Conservation (phyloP, 2,329 filamentous ascomycete species). For the Fulvia fulva region DNA sequence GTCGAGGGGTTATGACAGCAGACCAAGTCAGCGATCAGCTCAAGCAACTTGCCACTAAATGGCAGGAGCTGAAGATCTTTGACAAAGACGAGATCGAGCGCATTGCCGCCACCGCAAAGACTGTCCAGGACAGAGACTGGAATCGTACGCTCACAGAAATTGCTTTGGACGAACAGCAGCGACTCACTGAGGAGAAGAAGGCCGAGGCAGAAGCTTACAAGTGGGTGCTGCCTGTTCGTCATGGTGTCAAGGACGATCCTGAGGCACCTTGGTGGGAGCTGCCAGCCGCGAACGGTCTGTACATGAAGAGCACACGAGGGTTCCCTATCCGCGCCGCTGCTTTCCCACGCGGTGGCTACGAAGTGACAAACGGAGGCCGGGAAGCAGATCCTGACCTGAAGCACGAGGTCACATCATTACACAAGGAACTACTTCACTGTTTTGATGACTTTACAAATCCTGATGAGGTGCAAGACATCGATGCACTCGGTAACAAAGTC, state of each 20-base stretch:
- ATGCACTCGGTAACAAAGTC: conserved; percentile 31
- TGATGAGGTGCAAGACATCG: conserved; percentile 30
- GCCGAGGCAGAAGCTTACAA: conserved; percentile 10
- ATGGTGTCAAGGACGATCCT: conserved; percentile 26
- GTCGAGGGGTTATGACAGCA: neutral
- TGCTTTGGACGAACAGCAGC: conserved; percentile 1
- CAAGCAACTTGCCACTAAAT: neutral
- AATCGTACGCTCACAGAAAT: conserved; percentile 1
- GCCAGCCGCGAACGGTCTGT: conserved; percentile 31
- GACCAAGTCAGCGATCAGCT: conserved; percentile 8
- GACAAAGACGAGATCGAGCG: conserved; percentile 2
- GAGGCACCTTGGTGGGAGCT: conserved; percentile 31
- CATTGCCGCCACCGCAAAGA: neutral
- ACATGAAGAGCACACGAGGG: conserved; percentile 28
- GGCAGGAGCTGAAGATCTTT: neutral
- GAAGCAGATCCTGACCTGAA: conserved; percentile 20
- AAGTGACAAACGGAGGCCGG: conserved; percentile 21
- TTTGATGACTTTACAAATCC: conserved; percentile 28
- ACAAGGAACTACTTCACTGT: conserved; percentile 24
- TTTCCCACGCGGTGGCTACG: conserved; percentile 26
- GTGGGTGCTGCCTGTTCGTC: conserved; percentile 22
- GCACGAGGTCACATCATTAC: conserved; percentile 21
- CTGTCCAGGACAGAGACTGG: neutral
- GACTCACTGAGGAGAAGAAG: conserved; percentile 5
- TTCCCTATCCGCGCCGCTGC: conserved; percentile 26